These are phyloP conservation scores for Sporothrix sp. DNA, from an alignment of 2,329 filamentous ascomycete genomes.

Conservation along the genomic window DNA sequence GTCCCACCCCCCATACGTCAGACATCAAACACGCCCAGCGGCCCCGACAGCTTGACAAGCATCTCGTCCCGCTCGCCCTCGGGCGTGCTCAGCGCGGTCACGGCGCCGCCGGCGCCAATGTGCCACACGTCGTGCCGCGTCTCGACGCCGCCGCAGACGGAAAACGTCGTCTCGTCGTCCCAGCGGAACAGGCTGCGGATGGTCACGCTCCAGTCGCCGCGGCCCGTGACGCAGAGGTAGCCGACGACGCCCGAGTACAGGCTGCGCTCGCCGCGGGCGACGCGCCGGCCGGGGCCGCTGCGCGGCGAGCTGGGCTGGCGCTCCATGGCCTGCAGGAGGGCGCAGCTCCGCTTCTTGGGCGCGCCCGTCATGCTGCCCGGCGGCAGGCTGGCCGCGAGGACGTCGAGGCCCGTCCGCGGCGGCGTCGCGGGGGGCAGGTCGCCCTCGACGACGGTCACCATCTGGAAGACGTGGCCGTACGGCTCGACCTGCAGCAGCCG, in stretches of 20 bases:
- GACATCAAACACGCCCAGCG: constrained; percentile 40
- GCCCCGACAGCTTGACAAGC: constrained; percentile 60
- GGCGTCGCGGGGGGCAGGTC: constrained; percentile 29
- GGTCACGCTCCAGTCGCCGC: constrained; percentile 82
- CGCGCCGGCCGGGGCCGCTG: neutral
- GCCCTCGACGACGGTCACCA: constrained; percentile 80
- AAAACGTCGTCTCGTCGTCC: constrained; percentile 43
- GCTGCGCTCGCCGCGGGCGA: constrained; percentile 43
- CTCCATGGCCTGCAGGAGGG: constrained; percentile 67
- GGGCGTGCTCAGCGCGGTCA: constrained; percentile 73
- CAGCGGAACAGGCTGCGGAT: constrained; percentile 74
- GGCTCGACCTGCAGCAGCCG: constrained; percentile 82
- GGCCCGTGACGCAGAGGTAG: constrained; percentile 77
- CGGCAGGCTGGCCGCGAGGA: constrained; percentile 68
- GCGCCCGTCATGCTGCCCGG: constrained; percentile 96
- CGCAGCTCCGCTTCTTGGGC: constrained; percentile 85
- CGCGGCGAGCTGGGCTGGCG: constrained; percentile 25
- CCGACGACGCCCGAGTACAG: constrained; percentile 85
- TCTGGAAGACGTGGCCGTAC: constrained; percentile 82
- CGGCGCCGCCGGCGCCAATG: constrained; percentile 81
- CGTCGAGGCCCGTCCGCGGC: constrained; percentile 54
- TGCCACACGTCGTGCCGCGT: constrained; percentile 55
- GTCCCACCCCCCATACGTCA: neutral
- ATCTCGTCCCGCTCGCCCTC: constrained; percentile 86
- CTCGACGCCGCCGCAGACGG: constrained; percentile 13